Conservation (phyloP, 2,329 filamentous ascomycete genomes). For the Cladobotryum mycophilum region DNA sequence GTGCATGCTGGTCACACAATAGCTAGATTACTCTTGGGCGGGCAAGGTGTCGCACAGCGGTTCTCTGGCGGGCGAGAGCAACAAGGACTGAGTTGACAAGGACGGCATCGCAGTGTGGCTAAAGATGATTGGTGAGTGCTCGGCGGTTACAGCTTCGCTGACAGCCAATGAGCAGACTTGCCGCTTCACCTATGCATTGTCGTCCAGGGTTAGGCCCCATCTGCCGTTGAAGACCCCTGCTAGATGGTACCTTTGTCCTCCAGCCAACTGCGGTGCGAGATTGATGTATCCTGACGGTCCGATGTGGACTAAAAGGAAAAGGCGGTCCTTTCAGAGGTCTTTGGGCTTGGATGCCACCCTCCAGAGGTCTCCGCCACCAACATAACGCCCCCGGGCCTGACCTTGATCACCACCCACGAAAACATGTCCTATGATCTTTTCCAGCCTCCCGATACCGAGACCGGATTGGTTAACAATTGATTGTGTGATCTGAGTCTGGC, state of each 20-base stretch:
- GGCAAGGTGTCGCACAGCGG: neutral
- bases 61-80: neutral
- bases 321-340: neutral
- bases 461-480: neutral
- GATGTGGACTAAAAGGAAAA: neutral
- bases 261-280: neutral
- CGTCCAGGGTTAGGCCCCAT: neutral
- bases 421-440: neutral
- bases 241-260: neutral
- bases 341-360: neutral
- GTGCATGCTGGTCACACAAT: constrained; percentile 11
- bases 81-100: neutral
- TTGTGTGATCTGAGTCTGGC: neutral
- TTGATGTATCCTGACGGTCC: neutral
- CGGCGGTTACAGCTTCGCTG: constrained; percentile 33
- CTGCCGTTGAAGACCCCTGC: constrained; percentile 9
- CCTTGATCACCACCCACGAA: neutral
- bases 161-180: constrained; percentile 28
- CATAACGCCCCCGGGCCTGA: neutral
- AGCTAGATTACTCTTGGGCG: neutral
- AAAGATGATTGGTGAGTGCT: constrained; percentile 24
- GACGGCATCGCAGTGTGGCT: constrained; percentile 13
- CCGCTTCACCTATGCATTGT: constrained; percentile 14
- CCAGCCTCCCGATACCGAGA: neutral
- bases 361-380: neutral